phyloP scores from a whole-genome alignment of 345 rosid genomes.

The Lepidium didymum region DNA sequence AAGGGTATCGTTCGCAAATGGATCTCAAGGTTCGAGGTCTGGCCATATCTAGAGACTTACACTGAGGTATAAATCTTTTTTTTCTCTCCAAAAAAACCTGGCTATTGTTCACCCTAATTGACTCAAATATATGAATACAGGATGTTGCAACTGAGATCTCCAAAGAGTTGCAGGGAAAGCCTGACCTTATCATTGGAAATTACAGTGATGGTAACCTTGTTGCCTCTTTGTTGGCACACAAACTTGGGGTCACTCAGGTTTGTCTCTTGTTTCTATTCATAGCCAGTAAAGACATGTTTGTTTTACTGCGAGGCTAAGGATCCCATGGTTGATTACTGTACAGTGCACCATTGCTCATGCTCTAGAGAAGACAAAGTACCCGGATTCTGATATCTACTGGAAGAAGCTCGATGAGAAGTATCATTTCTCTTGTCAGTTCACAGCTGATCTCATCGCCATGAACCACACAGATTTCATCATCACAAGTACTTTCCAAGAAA shows the following conservation, averaged over 20 bases:
- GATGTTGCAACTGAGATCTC: conserved; percentile 68
- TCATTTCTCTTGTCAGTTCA: conserved; percentile 87
- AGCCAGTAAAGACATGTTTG: neutral
- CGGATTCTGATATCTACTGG: conserved; percentile 92
- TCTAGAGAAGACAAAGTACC: conserved; percentile 85
- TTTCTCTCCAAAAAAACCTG: neutral
- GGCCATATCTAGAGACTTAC: conserved; percentile 86
- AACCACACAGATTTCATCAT: conserved; percentile 88
- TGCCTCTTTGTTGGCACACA: conserved; percentile 72
- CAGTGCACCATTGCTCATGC: conserved; percentile 97
- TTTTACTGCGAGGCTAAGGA: neutral
- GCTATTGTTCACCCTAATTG: neutral
- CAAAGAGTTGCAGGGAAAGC: conserved; percentile 76
- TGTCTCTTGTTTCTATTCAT: conserved; percentile 9
- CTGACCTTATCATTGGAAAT: conserved; percentile 79
- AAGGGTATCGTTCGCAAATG: conserved; percentile 69
- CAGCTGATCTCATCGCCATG: conserved; percentile 90
- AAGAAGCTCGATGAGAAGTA: conserved; percentile 78
- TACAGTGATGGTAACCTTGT: conserved; percentile 95
- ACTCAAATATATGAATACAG: conserved; percentile 27
- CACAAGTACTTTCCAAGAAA: conserved; percentile 93
- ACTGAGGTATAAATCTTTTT: conserved; percentile 45
- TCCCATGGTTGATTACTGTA: neutral
- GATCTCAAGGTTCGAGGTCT: conserved; percentile 89
- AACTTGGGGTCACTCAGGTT: conserved; percentile 86